Base-by-base conservation (phyloP, 768 basidiomycete genomes). In the Pilatotrama ljubarskyi region DNA sequence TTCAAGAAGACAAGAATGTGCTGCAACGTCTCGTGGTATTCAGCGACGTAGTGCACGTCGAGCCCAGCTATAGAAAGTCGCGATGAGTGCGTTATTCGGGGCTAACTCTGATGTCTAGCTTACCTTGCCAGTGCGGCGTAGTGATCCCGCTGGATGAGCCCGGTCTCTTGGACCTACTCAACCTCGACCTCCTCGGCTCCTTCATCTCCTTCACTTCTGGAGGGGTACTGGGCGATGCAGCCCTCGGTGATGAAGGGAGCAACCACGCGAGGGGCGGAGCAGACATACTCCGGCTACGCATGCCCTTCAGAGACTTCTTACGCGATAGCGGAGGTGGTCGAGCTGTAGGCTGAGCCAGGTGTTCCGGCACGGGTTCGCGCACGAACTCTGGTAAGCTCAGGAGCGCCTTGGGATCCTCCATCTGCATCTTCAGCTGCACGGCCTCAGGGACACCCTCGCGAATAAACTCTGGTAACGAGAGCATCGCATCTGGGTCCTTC, bases 1-100 rank as follows among this genome's bases (percentile, higher is more conserved):
- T 82, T 82, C 51, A 95, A 76, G 69, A 93, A 90, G 22, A 93
- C 82, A 36, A 93, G 77, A 29, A 96, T 80, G 49, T 88, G 88
- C 22, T 86, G 85, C 4, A 98, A 82, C 57, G 86, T 91, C 70
- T 95, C 91, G 69, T 95, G 93, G 68, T 92, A 83, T 73, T 97
- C 95, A 1, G 84, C 84, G 25, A 88, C 74, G 62, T 82, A 87
- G 15, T 77, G 72, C 9, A 87, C 71, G 48, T 77, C 72, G 8
- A 82, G 68, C 0, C 72, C 72, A 40, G 60, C 70, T 72, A 24
- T 11, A 41, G 57, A 17, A 2, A n/a, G 6, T 32, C 15, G n/a
- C n/a, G 9, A 1, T 38, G 24, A 44, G 29, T 22, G 35, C 41
- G 50, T 41, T 18, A 20, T 6, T 24, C 18, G n/a, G n/a, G n/a